A percentile compares a stretch with the other conserved stretches of the same genome.
Conservation (phyloP, 345 rosid genomes). For the Pelargonium nanum region DNA sequence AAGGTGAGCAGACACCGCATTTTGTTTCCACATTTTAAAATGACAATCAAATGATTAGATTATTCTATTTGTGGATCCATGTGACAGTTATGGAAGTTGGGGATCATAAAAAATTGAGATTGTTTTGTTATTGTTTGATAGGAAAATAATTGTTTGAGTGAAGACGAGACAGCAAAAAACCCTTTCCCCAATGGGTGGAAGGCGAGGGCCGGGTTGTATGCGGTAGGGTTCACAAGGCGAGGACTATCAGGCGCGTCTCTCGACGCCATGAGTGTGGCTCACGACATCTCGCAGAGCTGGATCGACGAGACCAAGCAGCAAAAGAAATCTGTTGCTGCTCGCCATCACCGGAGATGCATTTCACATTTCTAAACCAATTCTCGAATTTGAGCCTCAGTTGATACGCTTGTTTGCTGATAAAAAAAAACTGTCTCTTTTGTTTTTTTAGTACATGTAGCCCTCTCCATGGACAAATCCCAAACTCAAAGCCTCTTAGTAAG, state of each 20-base stretch:
- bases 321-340: conserved; percentile 40
- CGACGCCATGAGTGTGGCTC: conserved; percentile 60
- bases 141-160: conserved; percentile 68
- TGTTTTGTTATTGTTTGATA: conserved; percentile 11
- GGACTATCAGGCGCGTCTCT: conserved; percentile 77
- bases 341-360: conserved; percentile 77
- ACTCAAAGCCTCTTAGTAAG: background rate
- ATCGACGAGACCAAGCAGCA: conserved; percentile 67
- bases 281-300: conserved; percentile 59
- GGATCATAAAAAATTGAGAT: background rate
- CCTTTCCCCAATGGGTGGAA: conserved; percentile 89
- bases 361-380: conserved; percentile 42
- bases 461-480: background rate
- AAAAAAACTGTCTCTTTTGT: no score
- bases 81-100: conserved; percentile 22
- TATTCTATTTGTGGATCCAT: no score
- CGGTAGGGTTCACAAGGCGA: conserved; percentile 88
- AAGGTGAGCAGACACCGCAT: conserved; percentile 30
- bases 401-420: no score
- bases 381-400: no score
- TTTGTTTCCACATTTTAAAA: no score
- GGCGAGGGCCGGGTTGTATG: conserved; percentile 73
- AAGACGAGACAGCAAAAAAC: conserved; percentile 60
- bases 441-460: background rate
- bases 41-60: no score